phyloP scores from a whole-genome alignment of 805 yeast genomes.

The Lipomyces mesembrius region DNA sequence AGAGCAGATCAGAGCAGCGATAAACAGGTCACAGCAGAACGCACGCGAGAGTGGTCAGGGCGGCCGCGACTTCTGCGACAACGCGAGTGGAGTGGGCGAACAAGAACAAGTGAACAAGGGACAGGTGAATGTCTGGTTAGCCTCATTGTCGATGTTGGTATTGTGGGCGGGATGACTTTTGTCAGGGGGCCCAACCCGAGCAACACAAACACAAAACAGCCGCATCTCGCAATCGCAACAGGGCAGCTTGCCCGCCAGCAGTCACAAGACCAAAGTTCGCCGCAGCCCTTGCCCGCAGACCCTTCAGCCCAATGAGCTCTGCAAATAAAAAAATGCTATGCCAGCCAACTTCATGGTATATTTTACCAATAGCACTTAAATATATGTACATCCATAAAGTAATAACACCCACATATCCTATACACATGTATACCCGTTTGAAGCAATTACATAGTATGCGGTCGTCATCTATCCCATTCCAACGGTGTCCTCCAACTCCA shows the following conservation, averaged over 20 bases:
- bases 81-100: not conserved
- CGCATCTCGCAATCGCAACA: no score
- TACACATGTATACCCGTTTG: not conserved
- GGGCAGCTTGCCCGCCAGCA: no score
- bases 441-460: not conserved
- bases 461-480: not conserved
- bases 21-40: not conserved
- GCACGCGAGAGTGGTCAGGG: not conserved
- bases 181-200: not conserved
- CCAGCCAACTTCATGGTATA: no score
- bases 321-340: no score
- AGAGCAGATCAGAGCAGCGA: not conserved
- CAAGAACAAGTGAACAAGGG: constrained; percentile 5
- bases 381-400: not conserved
- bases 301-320: no score
- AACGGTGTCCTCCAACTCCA: constrained; percentile 8
- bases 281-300: no score
- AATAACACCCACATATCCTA: constrained; percentile 1
- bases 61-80: no score
- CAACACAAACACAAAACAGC: no score
- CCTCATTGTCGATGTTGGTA: not conserved
- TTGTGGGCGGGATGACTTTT: not conserved
- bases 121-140: not conserved
- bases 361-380: not conserved
- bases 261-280: no score